phyloP scores from a whole-genome alignment of 441 rosid species.

The Eruca vesicaria region DNA sequence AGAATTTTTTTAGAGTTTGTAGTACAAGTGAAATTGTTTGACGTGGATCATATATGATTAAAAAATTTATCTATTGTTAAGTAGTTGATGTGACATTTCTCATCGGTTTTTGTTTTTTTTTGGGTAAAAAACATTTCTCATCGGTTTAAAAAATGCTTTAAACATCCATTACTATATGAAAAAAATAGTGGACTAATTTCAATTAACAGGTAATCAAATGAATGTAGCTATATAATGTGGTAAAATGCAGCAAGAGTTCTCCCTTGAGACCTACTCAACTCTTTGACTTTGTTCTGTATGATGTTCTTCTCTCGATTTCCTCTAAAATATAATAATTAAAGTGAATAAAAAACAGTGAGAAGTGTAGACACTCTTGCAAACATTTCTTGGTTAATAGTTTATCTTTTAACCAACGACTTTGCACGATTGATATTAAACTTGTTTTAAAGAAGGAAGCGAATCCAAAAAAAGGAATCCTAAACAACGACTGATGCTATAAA shows the following conservation, averaged over 20 bases:
- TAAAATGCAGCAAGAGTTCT: constrained; percentile 11
- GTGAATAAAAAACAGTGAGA: not conserved
- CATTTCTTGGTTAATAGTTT: not conserved
- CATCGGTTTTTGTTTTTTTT: too few species aligned
- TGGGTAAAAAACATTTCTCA: too few species aligned
- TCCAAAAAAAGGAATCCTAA: not conserved
- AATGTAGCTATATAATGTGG: constrained; percentile 6
- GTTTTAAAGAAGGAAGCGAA: not conserved
- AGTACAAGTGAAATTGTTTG: too few species aligned
- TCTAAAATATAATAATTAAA: not conserved
- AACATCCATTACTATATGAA: too few species aligned
- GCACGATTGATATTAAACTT: constrained; percentile 13
- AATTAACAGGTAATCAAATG: not conserved
- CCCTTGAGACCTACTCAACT: not conserved
- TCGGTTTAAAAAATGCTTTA: too few species aligned
- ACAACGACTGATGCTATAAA: not conserved
- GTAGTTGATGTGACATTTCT: too few species aligned
- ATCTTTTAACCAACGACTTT: not conserved
- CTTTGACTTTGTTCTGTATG: constrained; percentile 13
- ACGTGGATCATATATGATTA: too few species aligned
- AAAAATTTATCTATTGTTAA: too few species aligned
- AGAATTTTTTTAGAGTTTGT: too few species aligned
- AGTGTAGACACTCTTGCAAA: not conserved
- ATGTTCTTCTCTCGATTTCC: not conserved
- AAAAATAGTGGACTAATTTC: not conserved